Percentiles rank a stretch among this genome's conserved stretches.
Evolutionary conservation across 169 alveolate genomes (phyloP).

Genomic region (Sarcocystis neurona): DNA sequence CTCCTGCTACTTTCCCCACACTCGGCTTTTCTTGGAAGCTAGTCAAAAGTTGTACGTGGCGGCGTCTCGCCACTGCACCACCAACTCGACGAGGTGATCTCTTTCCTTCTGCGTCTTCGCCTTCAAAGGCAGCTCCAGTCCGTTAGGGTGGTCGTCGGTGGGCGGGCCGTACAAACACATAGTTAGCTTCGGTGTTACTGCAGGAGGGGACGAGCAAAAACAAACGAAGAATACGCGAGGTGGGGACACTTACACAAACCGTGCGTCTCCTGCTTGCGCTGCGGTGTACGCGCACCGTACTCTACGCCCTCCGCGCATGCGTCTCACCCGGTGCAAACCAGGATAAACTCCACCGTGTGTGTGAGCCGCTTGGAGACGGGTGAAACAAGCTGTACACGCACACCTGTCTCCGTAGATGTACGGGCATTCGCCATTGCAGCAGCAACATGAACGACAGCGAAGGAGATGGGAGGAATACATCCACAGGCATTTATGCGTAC

Average conservation of each 20-base stretch:
- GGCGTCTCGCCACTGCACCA: conserved; percentile 92
- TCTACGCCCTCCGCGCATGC: not conserved
- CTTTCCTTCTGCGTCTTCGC: conserved; percentile 87
- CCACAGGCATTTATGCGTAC: no score
- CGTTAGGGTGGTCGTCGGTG: conserved; percentile 90
- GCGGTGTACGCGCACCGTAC: not conserved
- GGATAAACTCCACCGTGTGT: not conserved
- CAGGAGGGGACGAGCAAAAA: not conserved
- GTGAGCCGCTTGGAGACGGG: no score
- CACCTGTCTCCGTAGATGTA: no score
- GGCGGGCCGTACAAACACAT: conserved; percentile 87
- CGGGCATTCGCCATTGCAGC: no score
- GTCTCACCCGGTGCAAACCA: not conserved
- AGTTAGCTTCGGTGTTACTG: conserved; percentile 80
- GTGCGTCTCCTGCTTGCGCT: no score
- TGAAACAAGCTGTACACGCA: no score
- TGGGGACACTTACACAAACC: no score
- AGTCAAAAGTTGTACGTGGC: conserved; percentile 84
- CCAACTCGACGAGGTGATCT: conserved; percentile 83
- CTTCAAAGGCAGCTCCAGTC: conserved; percentile 84
- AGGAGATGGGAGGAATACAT: not conserved
- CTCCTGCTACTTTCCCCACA: not conserved
- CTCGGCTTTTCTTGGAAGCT: not conserved
- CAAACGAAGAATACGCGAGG: no score
- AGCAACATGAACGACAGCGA: no score